phyloP scores from a whole-genome alignment of 2,329 filamentous ascomycete genomes.

The Sclerotinia sclerotiorum region DNA sequence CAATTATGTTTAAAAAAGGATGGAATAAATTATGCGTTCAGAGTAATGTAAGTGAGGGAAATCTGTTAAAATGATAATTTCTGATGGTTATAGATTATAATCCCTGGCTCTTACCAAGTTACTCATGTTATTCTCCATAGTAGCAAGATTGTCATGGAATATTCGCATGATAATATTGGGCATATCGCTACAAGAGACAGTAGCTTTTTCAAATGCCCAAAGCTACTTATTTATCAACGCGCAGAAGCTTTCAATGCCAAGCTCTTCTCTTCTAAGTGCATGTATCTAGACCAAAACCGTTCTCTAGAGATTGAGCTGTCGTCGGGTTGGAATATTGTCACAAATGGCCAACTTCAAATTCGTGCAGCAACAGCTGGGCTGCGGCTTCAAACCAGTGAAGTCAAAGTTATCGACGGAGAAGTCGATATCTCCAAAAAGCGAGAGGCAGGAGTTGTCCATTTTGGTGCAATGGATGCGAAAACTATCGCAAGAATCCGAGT shows the following conservation, averaged over 20 bases:
- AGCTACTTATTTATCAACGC: conserved; percentile 72
- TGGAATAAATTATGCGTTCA: conserved; percentile 46
- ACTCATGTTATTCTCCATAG: conserved; percentile 67
- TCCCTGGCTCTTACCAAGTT: conserved; percentile 73
- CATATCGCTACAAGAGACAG: conserved; percentile 26
- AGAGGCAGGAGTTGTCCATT: conserved; percentile 54
- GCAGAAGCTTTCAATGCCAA: conserved; percentile 66
- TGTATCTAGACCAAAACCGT: conserved; percentile 78
- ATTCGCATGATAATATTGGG: conserved; percentile 56
- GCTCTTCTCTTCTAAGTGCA: conserved; percentile 64
- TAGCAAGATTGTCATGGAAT: conserved; percentile 63
- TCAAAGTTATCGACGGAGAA: conserved; percentile 48
- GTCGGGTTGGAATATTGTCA: conserved; percentile 72
- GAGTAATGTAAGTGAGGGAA: conserved; percentile 45
- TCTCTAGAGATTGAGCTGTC: conserved; percentile 71
- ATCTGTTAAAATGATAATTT: not conserved
- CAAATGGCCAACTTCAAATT: conserved; percentile 59
- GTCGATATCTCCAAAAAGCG: conserved; percentile 50
- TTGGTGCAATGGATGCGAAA: conserved; percentile 49
- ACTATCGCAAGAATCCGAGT: conserved; percentile 60
- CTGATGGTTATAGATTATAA: conserved; percentile 53
- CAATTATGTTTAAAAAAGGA: conserved; percentile 50
- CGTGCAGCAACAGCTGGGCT: conserved; percentile 65
- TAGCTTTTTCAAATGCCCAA: conserved; percentile 57
- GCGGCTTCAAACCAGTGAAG: conserved; percentile 61